phyloP scores from a whole-genome alignment of 2,329 filamentous ascomycete species.

The Trichophyton schoenleinii region DNA sequence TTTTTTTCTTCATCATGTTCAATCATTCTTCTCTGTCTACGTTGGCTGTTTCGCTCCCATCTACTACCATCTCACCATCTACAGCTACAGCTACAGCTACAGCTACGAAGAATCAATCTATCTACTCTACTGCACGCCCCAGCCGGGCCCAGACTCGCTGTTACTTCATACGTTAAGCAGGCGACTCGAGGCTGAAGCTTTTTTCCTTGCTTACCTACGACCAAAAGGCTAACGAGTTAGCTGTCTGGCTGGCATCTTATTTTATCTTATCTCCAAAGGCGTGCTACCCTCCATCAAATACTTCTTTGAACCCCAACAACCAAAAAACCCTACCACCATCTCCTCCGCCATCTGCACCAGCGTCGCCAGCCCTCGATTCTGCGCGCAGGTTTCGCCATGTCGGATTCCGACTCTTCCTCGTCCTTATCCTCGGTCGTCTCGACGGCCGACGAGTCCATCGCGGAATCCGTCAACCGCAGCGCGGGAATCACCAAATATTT shows the following conservation, averaged over 20 bases:
- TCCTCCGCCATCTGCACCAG: conserved; percentile 20
- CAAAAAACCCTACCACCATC: conserved; percentile 16
- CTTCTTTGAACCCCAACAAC: conserved; percentile 12
- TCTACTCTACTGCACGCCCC: background rate
- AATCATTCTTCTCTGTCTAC: background rate
- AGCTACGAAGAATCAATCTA: background rate
- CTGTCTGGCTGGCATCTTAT: background rate
- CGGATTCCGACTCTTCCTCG: conserved; percentile 43
- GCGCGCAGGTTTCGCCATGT: conserved; percentile 24
- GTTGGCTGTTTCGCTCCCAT: background rate
- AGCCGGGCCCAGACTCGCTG: too few species aligned
- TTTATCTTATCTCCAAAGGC: background rate
- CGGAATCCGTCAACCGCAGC: conserved; percentile 29
- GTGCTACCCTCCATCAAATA: conserved; percentile 7
- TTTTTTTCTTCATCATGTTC: background rate
- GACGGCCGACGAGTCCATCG: conserved; percentile 44
- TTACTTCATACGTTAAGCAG: background rate
- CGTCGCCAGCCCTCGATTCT: conserved; percentile 8
- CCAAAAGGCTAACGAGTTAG: background rate
- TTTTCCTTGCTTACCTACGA: background rate
- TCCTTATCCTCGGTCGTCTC: conserved; percentile 48
- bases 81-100: background rate
- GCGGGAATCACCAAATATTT: conserved; percentile 38
- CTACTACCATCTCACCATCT: background rate
- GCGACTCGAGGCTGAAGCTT: background rate